Evolutionary conservation across 208 protist genomes (phyloP).

Genomic region (Wallacemonas rigidus): DNA sequence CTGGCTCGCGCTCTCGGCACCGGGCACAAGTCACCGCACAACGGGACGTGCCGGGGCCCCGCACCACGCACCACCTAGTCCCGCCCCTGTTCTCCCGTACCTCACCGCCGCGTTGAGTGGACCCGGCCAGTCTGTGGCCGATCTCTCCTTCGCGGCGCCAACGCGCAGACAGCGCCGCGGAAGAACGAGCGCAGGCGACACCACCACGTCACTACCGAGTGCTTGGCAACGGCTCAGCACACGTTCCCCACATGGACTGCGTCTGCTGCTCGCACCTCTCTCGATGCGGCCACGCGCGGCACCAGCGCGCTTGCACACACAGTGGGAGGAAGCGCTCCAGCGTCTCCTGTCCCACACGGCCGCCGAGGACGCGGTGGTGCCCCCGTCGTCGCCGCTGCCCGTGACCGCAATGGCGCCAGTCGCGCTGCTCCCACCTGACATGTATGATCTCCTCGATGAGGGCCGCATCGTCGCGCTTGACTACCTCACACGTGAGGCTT

Average conservation of each 20-base stretch:
- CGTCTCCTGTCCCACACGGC: not conserved
- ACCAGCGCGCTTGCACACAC: not conserved
- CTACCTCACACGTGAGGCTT: constrained; percentile 54
- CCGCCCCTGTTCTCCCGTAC: not conserved
- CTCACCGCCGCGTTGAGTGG: constrained; percentile 1
- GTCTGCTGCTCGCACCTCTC: constrained; percentile 3
- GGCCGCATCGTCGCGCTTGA: constrained; percentile 55
- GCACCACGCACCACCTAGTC: constrained; percentile 17
- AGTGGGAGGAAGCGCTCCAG: not conserved
- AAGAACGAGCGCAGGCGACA: no score
- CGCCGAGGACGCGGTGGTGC: no score
- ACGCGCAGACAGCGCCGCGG: no score
- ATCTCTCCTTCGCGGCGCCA: no score
- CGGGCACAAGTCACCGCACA: no score
- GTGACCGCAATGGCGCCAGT: not conserved
- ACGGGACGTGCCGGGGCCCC: no score
- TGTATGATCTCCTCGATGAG: constrained; percentile 56
- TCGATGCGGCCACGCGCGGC: not conserved
- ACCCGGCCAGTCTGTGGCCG: constrained; percentile 2
- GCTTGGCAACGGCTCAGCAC: not conserved
- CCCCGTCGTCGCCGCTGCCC: no score
- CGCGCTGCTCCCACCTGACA: constrained; percentile 30
- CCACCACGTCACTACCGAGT: not conserved
- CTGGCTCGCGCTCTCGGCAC: constrained; percentile 12
- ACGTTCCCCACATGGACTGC: not conserved